Evolutionary conservation across 2,329 filamentous ascomycete genomes (phyloP).

Genomic region (Fusarium miscanthi): DNA sequence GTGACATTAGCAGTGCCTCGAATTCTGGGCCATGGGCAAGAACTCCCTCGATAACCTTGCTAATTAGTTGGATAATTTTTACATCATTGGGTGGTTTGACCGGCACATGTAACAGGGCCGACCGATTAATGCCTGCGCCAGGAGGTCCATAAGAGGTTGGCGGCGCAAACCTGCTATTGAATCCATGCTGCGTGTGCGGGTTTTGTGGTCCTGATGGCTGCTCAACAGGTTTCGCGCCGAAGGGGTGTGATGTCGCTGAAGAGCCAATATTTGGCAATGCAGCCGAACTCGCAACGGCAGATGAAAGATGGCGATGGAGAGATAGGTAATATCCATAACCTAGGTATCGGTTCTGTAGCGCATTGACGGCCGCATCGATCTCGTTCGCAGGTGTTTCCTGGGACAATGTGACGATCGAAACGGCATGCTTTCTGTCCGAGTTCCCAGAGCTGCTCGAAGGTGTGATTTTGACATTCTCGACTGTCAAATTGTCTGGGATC

Average conservation of each 20-base stretch:
- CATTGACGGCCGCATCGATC: constrained; percentile 82
- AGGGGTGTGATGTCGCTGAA: constrained; percentile 70
- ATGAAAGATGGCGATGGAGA: constrained; percentile 85
- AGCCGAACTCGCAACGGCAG: constrained; percentile 66
- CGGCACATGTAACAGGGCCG: constrained; percentile 71
- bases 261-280: constrained; percentile 47
- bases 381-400: constrained; percentile 85
- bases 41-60: constrained; percentile 85
- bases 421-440: constrained; percentile 75
- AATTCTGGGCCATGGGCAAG: constrained; percentile 86
- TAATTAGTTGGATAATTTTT: constrained; percentile 82
- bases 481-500: constrained; percentile 67
- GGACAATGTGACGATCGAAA: constrained; percentile 83
- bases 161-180: constrained; percentile 76
- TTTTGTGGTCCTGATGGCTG: constrained; percentile 52
- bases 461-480: constrained; percentile 80
- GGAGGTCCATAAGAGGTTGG: constrained; percentile 72
- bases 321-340: constrained; percentile 86
- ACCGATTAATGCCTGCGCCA: constrained; percentile 56
- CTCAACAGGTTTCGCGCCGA: constrained; percentile 77
- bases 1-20: constrained; percentile 90
- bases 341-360: constrained; percentile 84
- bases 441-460: constrained; percentile 62
- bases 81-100: constrained; percentile 82
- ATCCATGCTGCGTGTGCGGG: constrained; percentile 57